Evolutionary conservation across 345 rosid genomes (phyloP), one percentile per base, ranked within the genome.

Genomic region (Clarkia xantiana): DNA sequence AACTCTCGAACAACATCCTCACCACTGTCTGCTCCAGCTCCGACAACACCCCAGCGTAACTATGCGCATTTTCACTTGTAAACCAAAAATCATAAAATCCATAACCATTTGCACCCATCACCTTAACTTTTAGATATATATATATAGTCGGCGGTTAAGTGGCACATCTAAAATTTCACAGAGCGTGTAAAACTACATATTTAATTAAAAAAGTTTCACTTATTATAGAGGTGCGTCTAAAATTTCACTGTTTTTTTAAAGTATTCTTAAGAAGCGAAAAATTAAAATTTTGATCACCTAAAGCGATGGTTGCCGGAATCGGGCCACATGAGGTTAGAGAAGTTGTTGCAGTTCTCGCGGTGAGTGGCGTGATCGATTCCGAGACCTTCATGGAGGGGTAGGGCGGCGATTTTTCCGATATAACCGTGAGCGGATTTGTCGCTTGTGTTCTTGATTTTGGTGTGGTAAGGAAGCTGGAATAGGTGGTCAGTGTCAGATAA

Each of bases 1-100:
- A 80, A 67, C 80, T 80, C 55, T 71, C 76, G 22, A 74, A 73
- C 50, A 83, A 10, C 82, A 83, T 70, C 52, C 56, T 60, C 63
- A 73, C 62, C 61, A 80, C 67, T 43, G 56, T 14, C 59, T 70
- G 75, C 62, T 73, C 68, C 18, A 80, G 19, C 22, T 80, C 77
- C 12, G 44, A 66, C 44, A 62, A 69, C 36, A 57, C 48, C 60
- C 55, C 67, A 10, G 71, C 71, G 51, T 66, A 77, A 22, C 53
- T 49, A 20, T 71, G 68, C 14, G 72, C 60, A 10, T 55, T 64
- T 40, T 67, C 71, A 58, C 87, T 79, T n/a, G n/a, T 57, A n/a
- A n/a, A 29, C 36, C 0, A 49, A 9, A 0, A 1, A 11, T n/a
- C 2, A 55, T 10, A 18, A 43, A 44, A 12, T 6, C 17, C 3